Base-by-base conservation (phyloP, 1,284 basidiomycete species). In the Mycena citricolor region DNA sequence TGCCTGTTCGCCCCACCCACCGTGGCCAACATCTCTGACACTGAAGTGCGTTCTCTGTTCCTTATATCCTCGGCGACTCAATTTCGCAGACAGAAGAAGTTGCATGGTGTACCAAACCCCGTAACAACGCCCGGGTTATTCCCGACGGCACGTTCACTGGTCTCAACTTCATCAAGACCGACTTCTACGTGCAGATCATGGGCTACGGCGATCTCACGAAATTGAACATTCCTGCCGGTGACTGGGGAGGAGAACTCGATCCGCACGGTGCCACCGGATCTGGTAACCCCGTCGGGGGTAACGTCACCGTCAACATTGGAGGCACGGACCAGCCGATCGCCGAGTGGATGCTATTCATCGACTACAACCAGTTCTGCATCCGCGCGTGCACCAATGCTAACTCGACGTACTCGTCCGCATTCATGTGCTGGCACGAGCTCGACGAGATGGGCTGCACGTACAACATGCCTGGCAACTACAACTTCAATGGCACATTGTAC, bases 81-180 rank as follows among this genome's bases (percentile, higher is more conserved):
- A n/a, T 8, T 12, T 23, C 17, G 1, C 19, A 51, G 69, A 75
- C 71, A 8, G 69, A 75, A 56, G 81, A 78, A 51, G 81, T 87
- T 20, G 77, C 81, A 2, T 87, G 77, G 76, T 88, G 83, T 61
- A 80, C 81, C 13, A 70, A 77, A 59, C 68, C 68, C 17, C 73
- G 77, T 16, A 76, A 74, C 54, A 79, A 83, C 13, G 72, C 79
- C 0, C 78, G 83, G 36, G 53, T 81, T 16, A 80, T 85, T 30
- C 79, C 79, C 5, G 70, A 68, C 13, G 78, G 78, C 19, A 71
- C 78, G 4, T 63, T 86, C 47, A 71, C 67, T 6, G 81, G 78
- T 47, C 65, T 79, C 10, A 22, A 42, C n/a, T 52, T 52, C 50
- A 39, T 52, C n/a, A 72, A 72, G 56, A 79, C 79, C 21, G 66